Evolutionary conservation across 352 stramenopile genomes (phyloP).

Genomic region (Phytophthora agathidicida): DNA sequence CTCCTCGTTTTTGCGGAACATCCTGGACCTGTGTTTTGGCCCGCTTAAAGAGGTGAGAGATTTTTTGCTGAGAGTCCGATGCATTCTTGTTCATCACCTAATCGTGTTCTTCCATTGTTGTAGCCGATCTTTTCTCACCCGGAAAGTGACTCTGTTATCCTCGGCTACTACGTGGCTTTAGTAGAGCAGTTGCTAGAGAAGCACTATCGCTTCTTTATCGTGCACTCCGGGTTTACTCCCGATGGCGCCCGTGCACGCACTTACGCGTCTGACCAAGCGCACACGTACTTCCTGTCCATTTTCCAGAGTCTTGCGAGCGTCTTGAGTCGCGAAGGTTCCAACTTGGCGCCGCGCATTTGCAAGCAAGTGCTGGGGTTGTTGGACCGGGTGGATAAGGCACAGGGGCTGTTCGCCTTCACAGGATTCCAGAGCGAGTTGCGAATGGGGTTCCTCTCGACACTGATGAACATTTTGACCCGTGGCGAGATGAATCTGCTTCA

Average conservation of each 20-base stretch:
- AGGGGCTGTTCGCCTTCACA: slow-evolving; percentile 69
- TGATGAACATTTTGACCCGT: slow-evolving; percentile 80
- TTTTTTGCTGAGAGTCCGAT: not conserved
- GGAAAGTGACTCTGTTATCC: slow-evolving; percentile 70
- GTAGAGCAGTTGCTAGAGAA: slow-evolving; percentile 82
- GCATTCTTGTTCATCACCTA: not conserved
- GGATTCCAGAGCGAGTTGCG: slow-evolving; percentile 79
- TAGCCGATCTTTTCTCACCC: slow-evolving; percentile 77
- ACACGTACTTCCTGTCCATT: slow-evolving; percentile 79
- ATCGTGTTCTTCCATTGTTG: not conserved
- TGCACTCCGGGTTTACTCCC: slow-evolving; percentile 46
- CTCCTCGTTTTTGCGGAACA: slow-evolving; percentile 74
- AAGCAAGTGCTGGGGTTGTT: slow-evolving; percentile 74
- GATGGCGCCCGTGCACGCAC: slow-evolving; percentile 58
- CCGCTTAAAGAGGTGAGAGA: slow-evolving; percentile 72
- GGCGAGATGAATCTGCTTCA: slow-evolving; percentile 83
- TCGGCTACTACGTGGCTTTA: slow-evolving; percentile 74
- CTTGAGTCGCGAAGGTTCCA: slow-evolving; percentile 56
- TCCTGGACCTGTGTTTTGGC: slow-evolving; percentile 80
- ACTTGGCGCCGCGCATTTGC: slow-evolving; percentile 66
- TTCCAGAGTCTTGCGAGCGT: slow-evolving; percentile 77
- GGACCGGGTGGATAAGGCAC: slow-evolving; percentile 69
- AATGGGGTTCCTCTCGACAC: slow-evolving; percentile 75
- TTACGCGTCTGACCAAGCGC: slow-evolving; percentile 69
- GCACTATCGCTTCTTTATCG: slow-evolving; percentile 84